Evolutionary conservation across 192 early-diverging fungal species (phyloP).

Genomic region (Glomus cerebriforme): DNA sequence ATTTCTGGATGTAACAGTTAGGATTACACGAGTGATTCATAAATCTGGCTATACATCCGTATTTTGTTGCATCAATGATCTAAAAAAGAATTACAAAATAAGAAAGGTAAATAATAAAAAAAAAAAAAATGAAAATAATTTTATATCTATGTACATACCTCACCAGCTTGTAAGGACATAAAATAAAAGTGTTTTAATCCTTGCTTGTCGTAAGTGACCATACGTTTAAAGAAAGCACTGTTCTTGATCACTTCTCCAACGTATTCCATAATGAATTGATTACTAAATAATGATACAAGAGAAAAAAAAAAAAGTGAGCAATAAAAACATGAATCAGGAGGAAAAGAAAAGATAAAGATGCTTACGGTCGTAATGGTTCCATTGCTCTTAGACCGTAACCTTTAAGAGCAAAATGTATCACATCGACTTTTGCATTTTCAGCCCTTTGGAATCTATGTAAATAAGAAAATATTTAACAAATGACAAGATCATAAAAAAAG

Average conservation of each 20-base stretch:
- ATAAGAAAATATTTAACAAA: background rate
- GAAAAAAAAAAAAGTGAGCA: background rate
- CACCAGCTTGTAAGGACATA: constrained; percentile 92
- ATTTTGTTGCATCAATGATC: constrained; percentile 93
- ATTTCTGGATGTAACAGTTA: constrained; percentile 95
- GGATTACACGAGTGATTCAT: constrained; percentile 98
- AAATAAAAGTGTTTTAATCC: constrained; percentile 96
- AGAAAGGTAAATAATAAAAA: background rate
- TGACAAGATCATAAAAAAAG: background rate
- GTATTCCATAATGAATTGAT: constrained; percentile 95
- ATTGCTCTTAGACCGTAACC: constrained; percentile 90
- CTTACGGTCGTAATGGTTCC: constrained; percentile 62
- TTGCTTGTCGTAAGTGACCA: constrained; percentile 75
- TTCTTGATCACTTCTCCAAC: constrained; percentile 91
- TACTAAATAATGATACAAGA: constrained; percentile 46
- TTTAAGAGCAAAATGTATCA: constrained; percentile 90
- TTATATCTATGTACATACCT: constrained; percentile 49
- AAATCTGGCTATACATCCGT: constrained; percentile 92
- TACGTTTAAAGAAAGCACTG: constrained; percentile 80
- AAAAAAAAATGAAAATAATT: background rate
- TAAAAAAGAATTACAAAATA: constrained; percentile 35
- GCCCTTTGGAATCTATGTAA: constrained; percentile 75
- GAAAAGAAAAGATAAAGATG: background rate
- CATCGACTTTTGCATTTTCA: constrained; percentile 82
- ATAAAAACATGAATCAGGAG: background rate